Evolutionary conservation across 306 rosid species (phyloP).

Genomic region (Amphicarpaea edgeworthii): DNA sequence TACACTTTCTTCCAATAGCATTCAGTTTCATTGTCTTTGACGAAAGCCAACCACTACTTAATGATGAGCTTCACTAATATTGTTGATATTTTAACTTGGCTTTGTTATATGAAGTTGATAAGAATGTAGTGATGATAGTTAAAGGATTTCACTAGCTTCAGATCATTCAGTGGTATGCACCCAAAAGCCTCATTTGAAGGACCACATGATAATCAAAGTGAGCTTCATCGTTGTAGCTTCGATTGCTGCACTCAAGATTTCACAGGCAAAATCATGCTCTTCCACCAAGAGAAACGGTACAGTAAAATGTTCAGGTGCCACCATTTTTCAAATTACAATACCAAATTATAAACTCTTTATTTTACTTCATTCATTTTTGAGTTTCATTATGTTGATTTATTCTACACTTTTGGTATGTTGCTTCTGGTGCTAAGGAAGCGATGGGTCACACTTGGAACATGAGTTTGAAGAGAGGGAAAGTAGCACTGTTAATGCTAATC

Average conservation of each 20-base stretch:
- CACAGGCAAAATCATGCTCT: conserved; percentile 34
- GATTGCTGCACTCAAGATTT: conserved; percentile 51
- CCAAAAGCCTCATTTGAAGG: conserved; percentile 18
- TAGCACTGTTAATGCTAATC: conserved; percentile 13
- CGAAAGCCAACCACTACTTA: conserved; percentile 47
- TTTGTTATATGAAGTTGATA: conserved; percentile 16
- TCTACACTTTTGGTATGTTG: conserved; percentile 14
- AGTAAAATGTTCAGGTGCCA: conserved; percentile 43
- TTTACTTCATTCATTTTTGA: background rate
- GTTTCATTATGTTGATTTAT: conserved; percentile 31
- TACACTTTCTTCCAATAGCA: conserved; percentile 36
- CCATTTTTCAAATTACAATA: background rate
- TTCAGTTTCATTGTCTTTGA: conserved; percentile 34
- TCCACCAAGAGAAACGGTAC: conserved; percentile 20
- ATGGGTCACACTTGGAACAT: conserved; percentile 38
- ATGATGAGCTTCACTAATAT: conserved; percentile 48
- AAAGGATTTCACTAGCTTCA: conserved; percentile 37
- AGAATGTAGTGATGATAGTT: conserved; percentile 50
- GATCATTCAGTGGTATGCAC: conserved; percentile 21
- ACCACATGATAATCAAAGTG: conserved; percentile 57
- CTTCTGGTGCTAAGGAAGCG: conserved; percentile 40
- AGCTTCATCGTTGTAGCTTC: conserved; percentile 57
- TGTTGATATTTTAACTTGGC: conserved; percentile 15
- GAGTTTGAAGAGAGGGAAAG: conserved; percentile 39
- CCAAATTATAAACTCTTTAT: background rate